phyloP scores from a whole-genome alignment of 2,329 filamentous ascomycete species.

The Penicillium sp. region DNA sequence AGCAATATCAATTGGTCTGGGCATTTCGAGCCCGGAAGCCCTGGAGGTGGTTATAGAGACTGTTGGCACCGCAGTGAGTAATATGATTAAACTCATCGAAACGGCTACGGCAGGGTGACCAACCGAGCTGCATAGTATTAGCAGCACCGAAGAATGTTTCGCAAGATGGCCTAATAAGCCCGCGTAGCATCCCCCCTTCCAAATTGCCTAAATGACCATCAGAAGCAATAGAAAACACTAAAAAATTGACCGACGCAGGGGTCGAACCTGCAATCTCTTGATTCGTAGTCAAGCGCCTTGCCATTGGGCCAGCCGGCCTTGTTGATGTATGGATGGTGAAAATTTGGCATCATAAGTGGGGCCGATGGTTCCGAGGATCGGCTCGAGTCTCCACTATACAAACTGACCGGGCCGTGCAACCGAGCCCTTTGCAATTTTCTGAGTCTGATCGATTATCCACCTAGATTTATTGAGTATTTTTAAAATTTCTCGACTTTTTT shows the following conservation, averaged over 20 bases:
- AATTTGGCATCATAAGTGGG: neutral
- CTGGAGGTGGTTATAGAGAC: too few species aligned
- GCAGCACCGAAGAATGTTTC: too few species aligned
- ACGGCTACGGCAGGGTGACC: too few species aligned
- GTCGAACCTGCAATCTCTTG: constrained; percentile 53
- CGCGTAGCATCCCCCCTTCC: neutral
- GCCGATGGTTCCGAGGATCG: neutral
- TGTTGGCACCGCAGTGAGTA: too few species aligned
- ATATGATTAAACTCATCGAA: too few species aligned
- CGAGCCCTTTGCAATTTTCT: neutral
- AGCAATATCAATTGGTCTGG: too few species aligned
- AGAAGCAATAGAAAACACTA: neutral
- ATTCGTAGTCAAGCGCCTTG: constrained; percentile 55
- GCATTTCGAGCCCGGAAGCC: too few species aligned
- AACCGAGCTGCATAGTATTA: too few species aligned
- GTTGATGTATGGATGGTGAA: neutral
- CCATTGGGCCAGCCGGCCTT: constrained; percentile 47
- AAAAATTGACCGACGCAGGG: constrained; percentile 39
- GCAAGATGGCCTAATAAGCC: too few species aligned
- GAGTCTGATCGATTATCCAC: too few species aligned
- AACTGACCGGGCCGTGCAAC: neutral
- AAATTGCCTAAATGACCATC: neutral
- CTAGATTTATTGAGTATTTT: too few species aligned
- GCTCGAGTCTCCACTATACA: neutral
- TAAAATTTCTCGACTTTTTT: too few species aligned